Evolutionary conservation across 2,329 filamentous ascomycete species (phyloP).

Genomic region (Verticillium tricorpus): DNA sequence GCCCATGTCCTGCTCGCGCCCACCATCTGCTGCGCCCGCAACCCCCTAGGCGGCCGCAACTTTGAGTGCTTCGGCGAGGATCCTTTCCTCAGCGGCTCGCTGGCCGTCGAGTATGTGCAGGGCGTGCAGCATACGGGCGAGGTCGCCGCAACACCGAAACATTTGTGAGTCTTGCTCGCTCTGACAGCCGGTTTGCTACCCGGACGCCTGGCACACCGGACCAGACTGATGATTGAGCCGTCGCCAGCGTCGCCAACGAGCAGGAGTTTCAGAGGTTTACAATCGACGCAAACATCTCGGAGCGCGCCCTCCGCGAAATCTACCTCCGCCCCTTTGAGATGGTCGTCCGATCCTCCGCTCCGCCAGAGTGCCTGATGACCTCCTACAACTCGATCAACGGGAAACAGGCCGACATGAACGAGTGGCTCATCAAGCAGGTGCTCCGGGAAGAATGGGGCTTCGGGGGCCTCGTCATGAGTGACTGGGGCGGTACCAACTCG

Average conservation of each 20-base stretch:
- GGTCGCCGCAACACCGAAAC: background rate
- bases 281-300: background rate
- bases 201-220: no score
- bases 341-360: slow-evolving; percentile 25
- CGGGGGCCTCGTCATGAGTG: slow-evolving; percentile 40
- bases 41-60: slow-evolving; percentile 41
- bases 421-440: slow-evolving; percentile 30
- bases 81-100: slow-evolving; percentile 38
- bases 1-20: slow-evolving; percentile 71
- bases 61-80: slow-evolving; percentile 46
- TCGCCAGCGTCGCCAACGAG: slow-evolving; percentile 31
- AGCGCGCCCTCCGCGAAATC: slow-evolving; percentile 13
- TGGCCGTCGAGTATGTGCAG: slow-evolving; percentile 36
- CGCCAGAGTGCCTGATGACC: slow-evolving; percentile 32
- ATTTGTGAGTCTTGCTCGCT: background rate
- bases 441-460: slow-evolving; percentile 39
- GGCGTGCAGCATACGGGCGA: slow-evolving; percentile 31
- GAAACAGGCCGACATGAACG: slow-evolving; percentile 34
- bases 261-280: background rate
- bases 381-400: slow-evolving; percentile 35
- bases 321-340: slow-evolving; percentile 31
- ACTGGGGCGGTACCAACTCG: slow-evolving; percentile 36
- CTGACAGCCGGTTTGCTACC: background rate
- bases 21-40: slow-evolving; percentile 44
- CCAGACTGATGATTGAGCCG: no score